A percentile compares a stretch with the other conserved stretches of the same genome.
phyloP scores from a whole-genome alignment of 129 eudicot species.

The Calendula officinalis region DNA sequence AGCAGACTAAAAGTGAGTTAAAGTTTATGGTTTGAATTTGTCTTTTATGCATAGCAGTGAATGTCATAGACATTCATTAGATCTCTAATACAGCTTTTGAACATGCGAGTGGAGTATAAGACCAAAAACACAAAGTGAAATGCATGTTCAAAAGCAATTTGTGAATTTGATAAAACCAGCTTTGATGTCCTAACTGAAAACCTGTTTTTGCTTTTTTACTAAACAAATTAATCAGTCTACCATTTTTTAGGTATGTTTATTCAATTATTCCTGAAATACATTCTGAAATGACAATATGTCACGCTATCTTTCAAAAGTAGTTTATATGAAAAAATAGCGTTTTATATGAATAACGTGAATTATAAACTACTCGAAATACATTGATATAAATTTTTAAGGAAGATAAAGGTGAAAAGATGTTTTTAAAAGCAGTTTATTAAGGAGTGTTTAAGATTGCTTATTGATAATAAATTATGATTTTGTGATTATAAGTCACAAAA shows the following conservation, averaged over 20 bases:
- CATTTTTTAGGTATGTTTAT: no score
- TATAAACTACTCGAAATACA: no score
- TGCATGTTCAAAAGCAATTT: conserved; percentile 22
- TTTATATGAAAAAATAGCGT: background rate
- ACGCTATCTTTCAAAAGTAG: background rate
- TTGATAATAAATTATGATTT: background rate
- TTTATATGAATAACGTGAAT: no score
- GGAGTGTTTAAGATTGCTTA: background rate
- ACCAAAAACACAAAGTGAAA: conserved; percentile 20
- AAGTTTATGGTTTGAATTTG: conserved; percentile 6
- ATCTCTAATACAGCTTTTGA: conserved; percentile 13
- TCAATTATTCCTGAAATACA: no score
- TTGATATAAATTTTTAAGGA: no score
- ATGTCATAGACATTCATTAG: conserved; percentile 11
- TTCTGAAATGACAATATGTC: no score
- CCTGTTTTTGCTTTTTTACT: background rate
- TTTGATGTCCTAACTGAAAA: conserved; percentile 11
- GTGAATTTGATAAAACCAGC: conserved; percentile 5
- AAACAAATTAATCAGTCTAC: background rate
- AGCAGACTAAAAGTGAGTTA: conserved; percentile 2
- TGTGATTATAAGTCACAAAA: background rate
- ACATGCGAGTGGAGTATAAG: conserved; percentile 21
- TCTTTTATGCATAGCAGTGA: background rate
- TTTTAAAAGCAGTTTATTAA: background rate
- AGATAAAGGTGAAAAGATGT: no score